Percentiles rank a stretch among this genome's conserved stretches.
These are phyloP conservation scores for Coriaria nepalensis DNA, from an alignment of 306 rosid species.

Conservation along the genomic window DNA sequence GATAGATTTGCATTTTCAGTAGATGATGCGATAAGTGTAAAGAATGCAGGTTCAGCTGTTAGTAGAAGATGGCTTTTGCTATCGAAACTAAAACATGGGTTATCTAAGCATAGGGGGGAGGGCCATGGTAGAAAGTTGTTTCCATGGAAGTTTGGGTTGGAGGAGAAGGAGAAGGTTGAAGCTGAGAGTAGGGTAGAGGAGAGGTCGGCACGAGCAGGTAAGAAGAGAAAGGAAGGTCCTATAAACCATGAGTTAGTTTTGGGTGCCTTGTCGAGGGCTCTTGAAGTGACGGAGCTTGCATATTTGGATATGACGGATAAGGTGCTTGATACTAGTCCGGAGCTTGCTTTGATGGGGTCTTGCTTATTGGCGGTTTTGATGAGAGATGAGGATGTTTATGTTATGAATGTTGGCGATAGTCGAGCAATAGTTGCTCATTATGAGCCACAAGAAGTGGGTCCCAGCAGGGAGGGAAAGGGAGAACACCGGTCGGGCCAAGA, in stretches of 20 bases:
- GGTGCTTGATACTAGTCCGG: conserved; percentile 65
- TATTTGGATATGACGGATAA: conserved; percentile 83
- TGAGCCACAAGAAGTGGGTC: conserved; percentile 41
- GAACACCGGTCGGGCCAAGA: conserved; percentile 21
- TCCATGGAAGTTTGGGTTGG: conserved; percentile 54
- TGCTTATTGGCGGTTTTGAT: conserved; percentile 68
- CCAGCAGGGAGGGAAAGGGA: conserved; percentile 23
- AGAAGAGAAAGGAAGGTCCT: conserved; percentile 64
- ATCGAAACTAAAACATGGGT: conserved; percentile 65
- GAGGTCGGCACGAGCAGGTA: conserved; percentile 30
- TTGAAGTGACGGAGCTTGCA: conserved; percentile 53
- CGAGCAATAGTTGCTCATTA: conserved; percentile 69
- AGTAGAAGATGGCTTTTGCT: conserved; percentile 65
- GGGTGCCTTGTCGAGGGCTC: conserved; percentile 68
- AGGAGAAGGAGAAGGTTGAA: conserved; percentile 58
- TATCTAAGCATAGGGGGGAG: conserved; percentile 70
- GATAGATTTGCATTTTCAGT: conserved; percentile 91
- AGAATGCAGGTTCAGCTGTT: conserved; percentile 63
- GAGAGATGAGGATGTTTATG: conserved; percentile 91
- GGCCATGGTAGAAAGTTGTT: conserved; percentile 41
- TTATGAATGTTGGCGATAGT: conserved; percentile 97
- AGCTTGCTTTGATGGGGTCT: conserved; percentile 87
- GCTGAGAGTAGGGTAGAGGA: conserved; percentile 40
- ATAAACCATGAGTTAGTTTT: conserved; percentile 66
- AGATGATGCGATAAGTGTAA: conserved; percentile 68